Conservation (phyloP, 208 protist species). For the Hexamita inflata region DNA sequence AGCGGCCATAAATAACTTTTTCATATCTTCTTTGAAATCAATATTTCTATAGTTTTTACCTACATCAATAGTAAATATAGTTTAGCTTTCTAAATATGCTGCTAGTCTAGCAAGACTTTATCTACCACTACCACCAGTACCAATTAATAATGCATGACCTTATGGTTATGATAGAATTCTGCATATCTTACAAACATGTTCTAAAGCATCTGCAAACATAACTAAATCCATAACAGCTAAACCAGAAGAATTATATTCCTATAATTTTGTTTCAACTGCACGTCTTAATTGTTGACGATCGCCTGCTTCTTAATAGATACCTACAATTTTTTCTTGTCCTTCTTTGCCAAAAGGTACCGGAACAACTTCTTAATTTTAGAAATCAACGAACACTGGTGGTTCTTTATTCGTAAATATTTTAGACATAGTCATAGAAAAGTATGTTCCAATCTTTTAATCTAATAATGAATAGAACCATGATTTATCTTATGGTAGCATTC, state of each 20-base stretch:
- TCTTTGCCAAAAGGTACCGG: constrained; percentile 9
- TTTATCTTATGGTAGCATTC: constrained; percentile 64
- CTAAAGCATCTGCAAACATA: constrained; percentile 87
- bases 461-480: not conserved
- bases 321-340: constrained; percentile 36
- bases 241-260: constrained; percentile 49
- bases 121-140: constrained; percentile 80
- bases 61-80: constrained; percentile 81
- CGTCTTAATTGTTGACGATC: constrained; percentile 63
- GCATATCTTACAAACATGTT: constrained; percentile 82
- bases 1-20: constrained; percentile 47
- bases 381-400: constrained; percentile 51
- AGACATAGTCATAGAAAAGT: constrained; percentile 29
- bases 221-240: constrained; percentile 69
- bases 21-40: constrained; percentile 61
- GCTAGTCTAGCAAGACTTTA: constrained; percentile 79
- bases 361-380: constrained; percentile 62
- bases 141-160: constrained; percentile 85
- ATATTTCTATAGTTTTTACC: constrained; percentile 71
- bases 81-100: constrained; percentile 75
- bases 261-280: constrained; percentile 63
- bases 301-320: constrained; percentile 63
- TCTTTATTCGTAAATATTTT: constrained; percentile 39
- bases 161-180: constrained; percentile 79
- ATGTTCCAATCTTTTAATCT: constrained; percentile 13